phyloP scores from a whole-genome alignment of 2,329 filamentous ascomycete genomes.

The Microcyclosporella mali region DNA sequence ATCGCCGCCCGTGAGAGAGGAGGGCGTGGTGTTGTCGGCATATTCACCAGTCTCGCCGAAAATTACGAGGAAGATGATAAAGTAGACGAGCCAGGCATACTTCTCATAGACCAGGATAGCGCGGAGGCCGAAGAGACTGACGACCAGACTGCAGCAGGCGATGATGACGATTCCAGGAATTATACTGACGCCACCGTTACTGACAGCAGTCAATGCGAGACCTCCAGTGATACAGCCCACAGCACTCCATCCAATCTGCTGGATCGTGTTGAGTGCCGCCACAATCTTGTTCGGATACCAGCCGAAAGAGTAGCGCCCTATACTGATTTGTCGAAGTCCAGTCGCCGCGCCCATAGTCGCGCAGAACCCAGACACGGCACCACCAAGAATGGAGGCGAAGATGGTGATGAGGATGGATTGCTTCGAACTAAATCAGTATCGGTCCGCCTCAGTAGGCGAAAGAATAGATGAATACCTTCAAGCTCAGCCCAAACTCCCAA shows the following conservation, averaged over 20 bases:
- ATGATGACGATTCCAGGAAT: slow-evolving; percentile 42
- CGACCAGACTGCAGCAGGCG: slow-evolving; percentile 32
- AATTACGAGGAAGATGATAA: slow-evolving; percentile 45
- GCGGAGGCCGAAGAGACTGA: slow-evolving; percentile 38
- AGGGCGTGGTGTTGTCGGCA: slow-evolving; percentile 34
- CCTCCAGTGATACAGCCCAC: slow-evolving; percentile 41
- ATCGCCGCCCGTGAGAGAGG: slow-evolving; percentile 25
- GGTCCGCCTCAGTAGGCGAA: too few species aligned
- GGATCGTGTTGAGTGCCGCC: slow-evolving; percentile 42
- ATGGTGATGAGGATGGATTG: slow-evolving; percentile 33
- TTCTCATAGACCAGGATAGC: slow-evolving; percentile 45
- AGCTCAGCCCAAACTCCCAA: slow-evolving; percentile 43
- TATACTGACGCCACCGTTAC: slow-evolving; percentile 39
- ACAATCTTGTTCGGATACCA: slow-evolving; percentile 47
- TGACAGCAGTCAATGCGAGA: slow-evolving; percentile 37
- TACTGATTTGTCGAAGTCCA: slow-evolving; percentile 40
- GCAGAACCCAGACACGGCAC: slow-evolving; percentile 29
- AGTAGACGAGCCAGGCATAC: slow-evolving; percentile 45
- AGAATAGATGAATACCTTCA: slow-evolving; percentile 17
- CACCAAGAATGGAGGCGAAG: slow-evolving; percentile 30
- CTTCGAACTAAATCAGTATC: slow-evolving; percentile 7
- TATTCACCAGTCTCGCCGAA: slow-evolving; percentile 43
- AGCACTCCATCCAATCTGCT: slow-evolving; percentile 40
- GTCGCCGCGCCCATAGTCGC: slow-evolving; percentile 31
- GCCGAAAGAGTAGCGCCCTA: slow-evolving; percentile 45